phyloP scores from a whole-genome alignment of 2,329 filamentous ascomycete species.

The Botrytis byssoidea region DNA sequence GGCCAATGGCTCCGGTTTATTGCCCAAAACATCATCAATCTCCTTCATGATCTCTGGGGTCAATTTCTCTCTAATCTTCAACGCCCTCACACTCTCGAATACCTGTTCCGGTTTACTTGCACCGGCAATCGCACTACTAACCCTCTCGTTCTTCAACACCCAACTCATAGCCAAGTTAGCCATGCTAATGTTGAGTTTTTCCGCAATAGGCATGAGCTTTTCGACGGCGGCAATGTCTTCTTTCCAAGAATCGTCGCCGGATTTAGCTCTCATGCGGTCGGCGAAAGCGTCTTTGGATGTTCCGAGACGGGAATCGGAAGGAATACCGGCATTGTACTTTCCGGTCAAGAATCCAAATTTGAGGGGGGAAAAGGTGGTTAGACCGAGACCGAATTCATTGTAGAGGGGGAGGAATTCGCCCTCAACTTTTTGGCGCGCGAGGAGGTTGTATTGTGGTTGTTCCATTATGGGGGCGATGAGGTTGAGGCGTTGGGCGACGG shows the following conservation, averaged over 20 bases:
- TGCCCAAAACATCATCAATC: conserved; percentile 58
- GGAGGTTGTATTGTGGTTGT: conserved; percentile 66
- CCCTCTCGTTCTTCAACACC: conserved; percentile 60
- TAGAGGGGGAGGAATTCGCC: conserved; percentile 60
- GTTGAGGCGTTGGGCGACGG: conserved; percentile 58
- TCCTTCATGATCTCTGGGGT: conserved; percentile 58
- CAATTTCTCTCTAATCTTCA: conserved; percentile 53
- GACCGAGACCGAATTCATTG: conserved; percentile 56
- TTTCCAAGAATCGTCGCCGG: conserved; percentile 53
- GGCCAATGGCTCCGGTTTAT: conserved; percentile 50
- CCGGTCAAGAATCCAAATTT: conserved; percentile 61
- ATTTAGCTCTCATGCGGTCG: conserved; percentile 44
- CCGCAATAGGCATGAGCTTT: conserved; percentile 60
- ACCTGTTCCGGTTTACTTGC: conserved; percentile 59
- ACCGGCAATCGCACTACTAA: conserved; percentile 61
- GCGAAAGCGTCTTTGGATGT: conserved; percentile 52
- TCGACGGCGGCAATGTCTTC: conserved; percentile 58
- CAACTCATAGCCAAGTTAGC: conserved; percentile 57
- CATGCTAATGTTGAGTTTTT: conserved; percentile 57
- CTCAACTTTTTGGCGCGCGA: conserved; percentile 62
- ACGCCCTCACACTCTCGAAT: conserved; percentile 56
- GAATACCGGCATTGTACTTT: conserved; percentile 65
- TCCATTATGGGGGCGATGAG: conserved; percentile 65
- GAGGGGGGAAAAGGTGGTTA: conserved; percentile 63
- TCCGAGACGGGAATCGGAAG: conserved; percentile 57